phyloP scores from a whole-genome alignment of 768 basidiomycete species.

The Rhizopogon vesiculosus region DNA sequence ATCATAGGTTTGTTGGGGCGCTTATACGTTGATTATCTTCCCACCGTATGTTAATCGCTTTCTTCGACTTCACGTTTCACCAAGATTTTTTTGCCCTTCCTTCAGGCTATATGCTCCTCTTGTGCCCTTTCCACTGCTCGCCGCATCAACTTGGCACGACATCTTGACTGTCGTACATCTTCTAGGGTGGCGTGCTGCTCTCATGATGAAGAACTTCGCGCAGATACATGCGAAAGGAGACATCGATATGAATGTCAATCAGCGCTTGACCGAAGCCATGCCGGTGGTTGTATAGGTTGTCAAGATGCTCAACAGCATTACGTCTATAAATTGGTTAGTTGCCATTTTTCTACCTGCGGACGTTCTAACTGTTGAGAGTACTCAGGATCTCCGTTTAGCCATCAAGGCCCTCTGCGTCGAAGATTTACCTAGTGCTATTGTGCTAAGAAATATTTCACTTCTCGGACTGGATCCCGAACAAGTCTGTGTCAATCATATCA shows the following conservation, averaged over 20 bases:
- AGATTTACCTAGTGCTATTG: slow-evolving; percentile 61
- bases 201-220: slow-evolving; percentile 40
- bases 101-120: slow-evolving; percentile 48
- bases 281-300: slow-evolving; percentile 56
- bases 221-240: slow-evolving; percentile 26
- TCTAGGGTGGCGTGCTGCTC: slow-evolving; percentile 63
- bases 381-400: slow-evolving; percentile 42
- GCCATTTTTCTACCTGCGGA: not conserved
- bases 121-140: slow-evolving; percentile 20
- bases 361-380: slow-evolving; percentile 38
- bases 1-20: slow-evolving; percentile 70
- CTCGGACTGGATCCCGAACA: slow-evolving; percentile 71
- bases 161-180: slow-evolving; percentile 38
- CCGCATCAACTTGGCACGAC: slow-evolving; percentile 31
- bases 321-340: slow-evolving; percentile 25
- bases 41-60: slow-evolving; percentile 27
- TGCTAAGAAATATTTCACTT: slow-evolving; percentile 71
- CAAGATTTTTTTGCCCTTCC: slow-evolving; percentile 5
- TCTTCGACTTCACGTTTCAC: slow-evolving; percentile 39
- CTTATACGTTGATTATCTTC: slow-evolving; percentile 61
- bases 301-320: slow-evolving; percentile 36
- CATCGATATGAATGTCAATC: slow-evolving; percentile 50
- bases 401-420: slow-evolving; percentile 45
- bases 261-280: slow-evolving; percentile 57
- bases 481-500: slow-evolving; percentile 29